Base-by-base conservation (phyloP, 2,329 filamentous ascomycete genomes). In the Elsinoe arachidis region DNA sequence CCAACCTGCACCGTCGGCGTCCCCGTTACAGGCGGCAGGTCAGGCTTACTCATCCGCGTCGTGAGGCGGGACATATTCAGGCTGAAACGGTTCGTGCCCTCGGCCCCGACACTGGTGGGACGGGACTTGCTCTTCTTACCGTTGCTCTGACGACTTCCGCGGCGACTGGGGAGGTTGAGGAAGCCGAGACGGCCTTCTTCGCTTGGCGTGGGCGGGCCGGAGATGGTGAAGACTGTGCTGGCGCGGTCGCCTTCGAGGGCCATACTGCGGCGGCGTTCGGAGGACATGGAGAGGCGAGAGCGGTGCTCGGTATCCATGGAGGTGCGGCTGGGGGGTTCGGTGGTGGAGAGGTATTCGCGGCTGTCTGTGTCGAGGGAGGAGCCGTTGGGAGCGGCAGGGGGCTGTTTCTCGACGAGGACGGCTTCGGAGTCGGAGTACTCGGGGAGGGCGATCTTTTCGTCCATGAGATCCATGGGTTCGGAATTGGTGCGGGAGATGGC, bases 1-100 rank as follows among this genome's bases (percentile, higher is more conserved):
- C 38, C 38, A 14, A 46, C 21, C 7, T 55, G 37, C 51, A 74
- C 67, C 60, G 71, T 73, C 52, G 65, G 64, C 21, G 63, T 67
- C 21, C 68, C 72, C 69, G 37, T 35, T 14, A 46, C 38, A 17
- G 54, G 39, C 4, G 54, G 54, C 15, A 56, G n/a, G 3, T 56
- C 54, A 23, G 39, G 17, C 59, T 73, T 74, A 54, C 73, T 74
- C 62, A 70, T 72, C 35, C 72, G 67, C 37, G 71, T 70, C 11
- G 70, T 70, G 33, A 74, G 63, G 39, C 69, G 63, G 5, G 66
- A 69, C 58, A 75, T 64, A 11, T 73, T 74, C 23, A 77, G 59
- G 49, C 70, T 73, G 51, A 78, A 69, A 23, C 75, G 67, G 55
- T 64, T 62, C 14, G 60, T 65, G 26, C 60, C 60, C 9, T 59